Base-by-base conservation (phyloP, 2,329 filamentous ascomycete genomes). In the Cercospora zeae-maydis region DNA sequence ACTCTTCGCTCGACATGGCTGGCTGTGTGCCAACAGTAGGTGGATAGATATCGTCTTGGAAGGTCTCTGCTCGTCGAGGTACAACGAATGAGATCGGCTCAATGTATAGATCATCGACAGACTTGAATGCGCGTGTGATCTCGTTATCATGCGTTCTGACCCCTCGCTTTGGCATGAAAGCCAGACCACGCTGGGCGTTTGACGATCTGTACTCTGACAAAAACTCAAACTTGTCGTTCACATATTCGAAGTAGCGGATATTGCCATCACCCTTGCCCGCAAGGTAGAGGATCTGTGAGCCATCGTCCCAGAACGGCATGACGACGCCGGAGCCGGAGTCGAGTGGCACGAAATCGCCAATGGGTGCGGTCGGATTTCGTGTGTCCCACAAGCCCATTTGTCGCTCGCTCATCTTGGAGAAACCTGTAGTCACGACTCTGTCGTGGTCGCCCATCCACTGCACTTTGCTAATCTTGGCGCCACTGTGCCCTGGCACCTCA, bases 221-320 rank as follows among this genome's bases (percentile, higher is more conserved):
- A 78, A 91, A 96, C 79, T 99, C 93, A 75, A 99, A 97, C 79
- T 97, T 97, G 83, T 98, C 93, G 79, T 98, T 96, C 75, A 96
- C 91, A 74, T 96, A 96, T 79, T 99, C 95, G 77, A 91, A 99
- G 83, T 99, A 99, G 67, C 95, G 93, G 75, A 99, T 99, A 79
- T 99, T 99, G 74, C 95, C 95, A 75, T 99, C 95, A 78, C 93
- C 95, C 82, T 98, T 98, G 75, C 95, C 95, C 72, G 95, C 95
- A 75, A 99, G 85, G 79, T 97, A 99, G 74, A 99, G 82, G 76
- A 92, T 96, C 80, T 95, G 92, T 58, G 91, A 96, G 65, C 93
- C 92, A 65, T 98, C 93, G 76, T 99, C 95, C 95, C 95, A 99
- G 85, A 99, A 98, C 33, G 95, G 95, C 91, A 99, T 97, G 84